These are phyloP conservation scores for Phoenix dactylifera DNA, from an alignment of 176 grass and related monocot species.

Conservation along the genomic window DNA sequence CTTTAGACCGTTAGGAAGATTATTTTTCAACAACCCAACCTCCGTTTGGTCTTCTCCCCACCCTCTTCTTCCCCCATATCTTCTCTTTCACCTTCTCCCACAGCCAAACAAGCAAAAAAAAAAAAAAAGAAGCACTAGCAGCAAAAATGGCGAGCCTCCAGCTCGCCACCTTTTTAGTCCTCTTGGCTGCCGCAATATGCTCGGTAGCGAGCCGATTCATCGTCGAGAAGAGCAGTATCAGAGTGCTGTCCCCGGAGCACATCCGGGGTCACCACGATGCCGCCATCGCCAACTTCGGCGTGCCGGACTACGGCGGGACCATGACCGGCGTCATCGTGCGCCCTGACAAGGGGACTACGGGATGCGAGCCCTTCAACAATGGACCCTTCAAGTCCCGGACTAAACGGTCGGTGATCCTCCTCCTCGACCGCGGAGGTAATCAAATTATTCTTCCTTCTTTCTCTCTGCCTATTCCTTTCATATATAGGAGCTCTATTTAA, in stretches of 20 bases:
- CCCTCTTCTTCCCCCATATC: conserved; percentile 13
- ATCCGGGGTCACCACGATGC: conserved; percentile 47
- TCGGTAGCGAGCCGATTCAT: conserved; percentile 46
- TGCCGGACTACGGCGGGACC: conserved; percentile 75
- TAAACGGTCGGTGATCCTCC: conserved; percentile 56
- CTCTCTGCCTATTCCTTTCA: background rate
- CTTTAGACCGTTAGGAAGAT: too few relatives aligned
- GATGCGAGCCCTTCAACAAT: conserved; percentile 35
- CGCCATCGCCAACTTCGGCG: conserved; percentile 87
- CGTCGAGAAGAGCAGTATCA: conserved; percentile 72
- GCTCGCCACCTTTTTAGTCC: conserved; percentile 14
- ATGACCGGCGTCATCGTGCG: conserved; percentile 61
- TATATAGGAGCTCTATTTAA: too few relatives aligned
- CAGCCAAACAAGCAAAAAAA: background rate
- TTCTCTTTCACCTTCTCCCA: background rate
- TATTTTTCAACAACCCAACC: too few relatives aligned
- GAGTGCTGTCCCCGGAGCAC: conserved; percentile 47
- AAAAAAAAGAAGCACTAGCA: background rate
- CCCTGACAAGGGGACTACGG: conserved; percentile 34
- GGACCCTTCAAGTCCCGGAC: conserved; percentile 39
- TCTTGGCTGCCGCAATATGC: conserved; percentile 10
- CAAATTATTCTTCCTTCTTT: background rate
- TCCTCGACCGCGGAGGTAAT: conserved; percentile 80
- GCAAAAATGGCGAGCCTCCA: conserved; percentile 21
- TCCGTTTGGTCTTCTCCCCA: background rate